These are phyloP conservation scores for Phlebiopsis flavidoalba DNA, from an alignment of 768 basidiomycete genomes.

Conservation along the genomic window DNA sequence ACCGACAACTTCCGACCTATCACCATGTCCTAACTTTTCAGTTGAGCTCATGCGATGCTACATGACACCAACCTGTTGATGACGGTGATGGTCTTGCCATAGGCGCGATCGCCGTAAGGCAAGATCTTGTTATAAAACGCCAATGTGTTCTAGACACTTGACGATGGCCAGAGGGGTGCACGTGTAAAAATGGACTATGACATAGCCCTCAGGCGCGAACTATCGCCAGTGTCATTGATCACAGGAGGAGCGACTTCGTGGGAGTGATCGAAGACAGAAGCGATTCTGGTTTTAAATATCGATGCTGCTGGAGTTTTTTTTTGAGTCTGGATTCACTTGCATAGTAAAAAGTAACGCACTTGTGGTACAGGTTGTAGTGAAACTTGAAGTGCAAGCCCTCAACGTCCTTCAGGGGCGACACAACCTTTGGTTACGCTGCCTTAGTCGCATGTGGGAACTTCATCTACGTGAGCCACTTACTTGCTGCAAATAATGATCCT, in stretches of 20 bases:
- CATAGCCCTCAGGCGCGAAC: conserved; percentile 80
- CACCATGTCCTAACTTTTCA: neutral
- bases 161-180: conserved; percentile 97
- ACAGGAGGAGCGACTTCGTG: conserved; percentile 25
- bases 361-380: conserved; percentile 91
- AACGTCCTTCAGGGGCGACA: conserved; percentile 95
- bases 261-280: conserved; percentile 45
- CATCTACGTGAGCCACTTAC: conserved; percentile 29
- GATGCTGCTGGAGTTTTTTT: conserved; percentile 60
- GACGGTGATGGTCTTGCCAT: conserved; percentile 88
- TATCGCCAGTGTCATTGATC: conserved; percentile 47
- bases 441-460: neutral
- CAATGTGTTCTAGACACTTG: conserved; percentile 85
- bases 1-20: conserved; percentile 93
- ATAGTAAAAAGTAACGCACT: conserved; percentile 42
- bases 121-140: conserved; percentile 92
- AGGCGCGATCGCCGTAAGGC: conserved; percentile 91
- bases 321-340: neutral
- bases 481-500: conserved; percentile 98
- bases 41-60: neutral
- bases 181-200: conserved; percentile 95
- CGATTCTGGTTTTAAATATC: conserved; percentile 80
- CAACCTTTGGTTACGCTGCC: conserved; percentile 49
- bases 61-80: conserved; percentile 73
- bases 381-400: conserved; percentile 97